These are phyloP conservation scores for Geosiphon pyriformis DNA, from an alignment of 192 early-diverging fungal species.

Conservation along the genomic window DNA sequence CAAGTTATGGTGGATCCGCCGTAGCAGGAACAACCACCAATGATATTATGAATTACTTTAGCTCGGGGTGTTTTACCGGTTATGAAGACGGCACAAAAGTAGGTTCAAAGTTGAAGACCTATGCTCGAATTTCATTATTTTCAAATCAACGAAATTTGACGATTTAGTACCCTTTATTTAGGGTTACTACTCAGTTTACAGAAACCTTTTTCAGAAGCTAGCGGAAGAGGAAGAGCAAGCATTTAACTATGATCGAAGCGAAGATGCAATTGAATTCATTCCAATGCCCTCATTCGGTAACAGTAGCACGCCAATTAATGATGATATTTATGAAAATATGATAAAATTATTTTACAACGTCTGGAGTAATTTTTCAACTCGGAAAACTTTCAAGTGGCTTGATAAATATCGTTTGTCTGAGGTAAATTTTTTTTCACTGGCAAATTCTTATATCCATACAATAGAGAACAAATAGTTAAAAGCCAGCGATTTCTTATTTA, in stretches of 20 bases:
- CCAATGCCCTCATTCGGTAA: conserved; percentile 64
- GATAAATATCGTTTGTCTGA: conserved; percentile 84
- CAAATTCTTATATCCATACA: not conserved
- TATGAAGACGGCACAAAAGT: conserved; percentile 60
- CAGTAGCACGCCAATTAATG: conserved; percentile 59
- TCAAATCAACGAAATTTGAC: not conserved
- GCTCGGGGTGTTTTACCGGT: conserved; percentile 61
- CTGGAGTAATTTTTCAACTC: conserved; percentile 75
- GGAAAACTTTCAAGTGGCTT: conserved; percentile 90
- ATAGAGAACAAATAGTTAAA: not conserved
- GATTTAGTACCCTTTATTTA: conserved; percentile 19
- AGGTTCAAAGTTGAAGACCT: conserved; percentile 23
- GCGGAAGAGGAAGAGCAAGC: conserved; percentile 77
- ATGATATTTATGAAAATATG: conserved; percentile 40
- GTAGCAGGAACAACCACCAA: conserved; percentile 50
- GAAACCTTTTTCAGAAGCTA: conserved; percentile 69
- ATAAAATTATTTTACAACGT: conserved; percentile 72
- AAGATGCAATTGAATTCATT: conserved; percentile 31
- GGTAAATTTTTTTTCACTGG: conserved; percentile 18
- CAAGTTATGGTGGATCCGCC: conserved; percentile 9
- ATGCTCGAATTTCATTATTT: not conserved
- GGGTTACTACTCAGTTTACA: conserved; percentile 81
- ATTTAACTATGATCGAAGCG: conserved; percentile 33
- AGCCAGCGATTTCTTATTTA: not conserved
- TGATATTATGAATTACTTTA: conserved; percentile 79